Evolutionary conservation across 495 filamentous ascomycete genomes (phyloP).

Genomic region (Trichoderma erinaceum): DNA sequence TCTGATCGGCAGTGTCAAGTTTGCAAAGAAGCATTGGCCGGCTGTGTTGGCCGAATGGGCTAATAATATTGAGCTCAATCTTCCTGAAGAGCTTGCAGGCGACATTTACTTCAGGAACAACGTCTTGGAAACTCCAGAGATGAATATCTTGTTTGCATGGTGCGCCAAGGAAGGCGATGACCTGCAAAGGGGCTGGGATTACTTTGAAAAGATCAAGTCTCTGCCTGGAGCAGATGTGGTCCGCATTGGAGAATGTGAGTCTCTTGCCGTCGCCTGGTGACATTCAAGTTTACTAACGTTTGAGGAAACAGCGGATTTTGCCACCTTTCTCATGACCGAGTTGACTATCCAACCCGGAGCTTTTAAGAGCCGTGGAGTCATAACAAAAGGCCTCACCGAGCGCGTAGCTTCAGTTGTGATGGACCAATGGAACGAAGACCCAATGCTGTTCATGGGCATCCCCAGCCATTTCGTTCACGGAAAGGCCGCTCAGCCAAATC

Average conservation of each 20-base stretch:
- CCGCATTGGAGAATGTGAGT: conserved; percentile 26
- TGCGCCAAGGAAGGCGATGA: conserved; percentile 23
- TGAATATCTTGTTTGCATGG: conserved; percentile 30
- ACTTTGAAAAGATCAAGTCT: conserved; percentile 27
- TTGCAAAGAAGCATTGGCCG: conserved; percentile 18
- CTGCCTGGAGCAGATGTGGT: conserved; percentile 26
- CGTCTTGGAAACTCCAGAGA: conserved; percentile 22
- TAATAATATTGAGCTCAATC: conserved; percentile 21
- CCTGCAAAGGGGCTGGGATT: conserved; percentile 24
- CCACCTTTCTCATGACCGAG: not conserved
- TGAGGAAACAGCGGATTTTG: not conserved
- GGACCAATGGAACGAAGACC: not conserved
- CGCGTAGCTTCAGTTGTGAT: not conserved
- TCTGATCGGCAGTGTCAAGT: conserved; percentile 32
- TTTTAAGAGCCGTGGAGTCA: not conserved
- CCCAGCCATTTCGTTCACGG: not conserved
- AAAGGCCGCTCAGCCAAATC: not conserved
- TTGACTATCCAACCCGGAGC: not conserved
- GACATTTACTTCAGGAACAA: conserved; percentile 26
- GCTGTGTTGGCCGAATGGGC: conserved; percentile 25
- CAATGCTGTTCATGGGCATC: not conserved
- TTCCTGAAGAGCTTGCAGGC: conserved; percentile 26
- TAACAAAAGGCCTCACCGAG: not conserved
- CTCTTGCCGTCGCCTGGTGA: not conserved
- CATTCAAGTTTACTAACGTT: not conserved